Percentiles rank a stretch among this genome's conserved stretches.
phyloP scores from a whole-genome alignment of 805 yeast species.

The Scheffersomyces amazonensis region DNA sequence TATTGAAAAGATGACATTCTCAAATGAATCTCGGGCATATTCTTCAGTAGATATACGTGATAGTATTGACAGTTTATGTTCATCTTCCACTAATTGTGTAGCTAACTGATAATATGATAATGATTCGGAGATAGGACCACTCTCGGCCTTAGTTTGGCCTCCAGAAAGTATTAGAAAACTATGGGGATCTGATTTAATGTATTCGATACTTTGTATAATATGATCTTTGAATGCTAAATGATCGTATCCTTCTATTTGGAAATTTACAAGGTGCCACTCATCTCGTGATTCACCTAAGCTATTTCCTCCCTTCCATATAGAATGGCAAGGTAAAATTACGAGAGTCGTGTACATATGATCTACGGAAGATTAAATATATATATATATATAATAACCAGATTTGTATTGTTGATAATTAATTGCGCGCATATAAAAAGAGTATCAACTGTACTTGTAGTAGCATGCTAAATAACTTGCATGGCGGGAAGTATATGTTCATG shows the following conservation, averaged over 20 bases:
- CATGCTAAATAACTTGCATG: no score
- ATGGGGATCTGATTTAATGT: slow-evolving; percentile 24
- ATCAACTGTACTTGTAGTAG: no score
- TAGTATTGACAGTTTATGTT: slow-evolving; percentile 10
- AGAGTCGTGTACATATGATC: slow-evolving; percentile 16
- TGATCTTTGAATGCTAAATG: slow-evolving; percentile 66
- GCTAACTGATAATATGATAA: slow-evolving; percentile 53
- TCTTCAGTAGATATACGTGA: slow-evolving; percentile 54
- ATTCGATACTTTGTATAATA: slow-evolving; percentile 42
- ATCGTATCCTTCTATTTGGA: slow-evolving; percentile 69
- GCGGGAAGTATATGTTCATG: slow-evolving; percentile 23
- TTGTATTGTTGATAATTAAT: no score
- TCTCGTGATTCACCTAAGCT: slow-evolving; percentile 43
- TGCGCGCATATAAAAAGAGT: no score
- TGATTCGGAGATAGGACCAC: slow-evolving; percentile 60
- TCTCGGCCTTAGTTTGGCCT: slow-evolving; percentile 62
- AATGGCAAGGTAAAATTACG: slow-evolving; percentile 50
- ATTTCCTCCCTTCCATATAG: slow-evolving; percentile 49
- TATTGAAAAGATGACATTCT: slow-evolving; percentile 64
- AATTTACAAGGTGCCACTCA: slow-evolving; percentile 69
- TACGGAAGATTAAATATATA: no score
- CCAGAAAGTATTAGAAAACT: slow-evolving; percentile 54
- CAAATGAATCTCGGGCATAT: slow-evolving; percentile 76
- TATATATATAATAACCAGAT: no score
- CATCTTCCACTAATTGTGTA: slow-evolving; percentile 16